Evolutionary conservation across 768 basidiomycete species (phyloP).

Genomic region (Leccinum olivaceopallidum): DNA sequence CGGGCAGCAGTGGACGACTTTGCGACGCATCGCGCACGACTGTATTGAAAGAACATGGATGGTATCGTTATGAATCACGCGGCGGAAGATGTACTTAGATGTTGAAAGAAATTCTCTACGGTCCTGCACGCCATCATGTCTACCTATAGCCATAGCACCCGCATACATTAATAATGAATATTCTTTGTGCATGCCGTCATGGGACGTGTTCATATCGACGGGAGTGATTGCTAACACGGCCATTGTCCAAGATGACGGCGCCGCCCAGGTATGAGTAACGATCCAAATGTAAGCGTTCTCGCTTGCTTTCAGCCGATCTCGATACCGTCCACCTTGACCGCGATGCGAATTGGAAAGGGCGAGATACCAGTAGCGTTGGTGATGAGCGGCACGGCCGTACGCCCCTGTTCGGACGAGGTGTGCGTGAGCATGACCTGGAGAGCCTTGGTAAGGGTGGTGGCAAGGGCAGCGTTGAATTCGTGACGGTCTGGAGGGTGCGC

Average conservation of each 20-base stretch:
- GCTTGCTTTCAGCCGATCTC: conserved; percentile 47
- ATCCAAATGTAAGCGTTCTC: background rate
- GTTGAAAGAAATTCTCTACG: background rate
- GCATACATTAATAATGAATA: background rate
- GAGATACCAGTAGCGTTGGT: conserved; percentile 77
- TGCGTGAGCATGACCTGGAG: conserved; percentile 72
- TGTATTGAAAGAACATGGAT: conserved; percentile 13
- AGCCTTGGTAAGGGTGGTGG: conserved; percentile 61
- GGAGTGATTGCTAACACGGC: background rate
- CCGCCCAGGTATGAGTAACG: background rate
- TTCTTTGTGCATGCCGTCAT: background rate
- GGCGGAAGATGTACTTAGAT: background rate
- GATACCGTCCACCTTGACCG: conserved; percentile 64
- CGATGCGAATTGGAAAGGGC: conserved; percentile 75
- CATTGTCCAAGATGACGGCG: background rate
- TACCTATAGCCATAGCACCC: conserved; percentile 11
- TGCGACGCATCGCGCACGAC: conserved; percentile 13
- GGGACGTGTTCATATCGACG: background rate
- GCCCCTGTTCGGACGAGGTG: conserved; percentile 76
- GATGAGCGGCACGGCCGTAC: conserved; percentile 74
- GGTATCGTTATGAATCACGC: background rate
- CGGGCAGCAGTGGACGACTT: conserved; percentile 26
- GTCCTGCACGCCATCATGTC: background rate
- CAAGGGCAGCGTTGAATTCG: conserved; percentile 57
- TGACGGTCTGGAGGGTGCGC: conserved; percentile 40